Evolutionary conservation across 108 stramenopile species (phyloP).

Genomic region (Asterionellopsis glacialis): DNA sequence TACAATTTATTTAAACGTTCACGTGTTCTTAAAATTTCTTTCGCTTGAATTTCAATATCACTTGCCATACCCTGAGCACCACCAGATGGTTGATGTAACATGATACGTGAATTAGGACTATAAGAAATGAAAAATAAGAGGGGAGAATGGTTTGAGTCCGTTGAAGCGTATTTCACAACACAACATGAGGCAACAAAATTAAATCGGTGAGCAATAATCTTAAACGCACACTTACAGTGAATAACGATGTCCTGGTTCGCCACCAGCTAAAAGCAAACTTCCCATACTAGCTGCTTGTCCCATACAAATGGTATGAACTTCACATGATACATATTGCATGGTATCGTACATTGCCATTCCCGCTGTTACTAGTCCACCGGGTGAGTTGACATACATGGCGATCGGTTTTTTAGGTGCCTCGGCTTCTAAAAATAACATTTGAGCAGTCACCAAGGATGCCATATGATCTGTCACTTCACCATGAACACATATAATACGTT

Average conservation of each 20-base stretch:
- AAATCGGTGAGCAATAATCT: too few relatives aligned
- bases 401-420: conserved; percentile 83
- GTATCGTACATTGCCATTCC: conserved; percentile 96
- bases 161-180: not conserved
- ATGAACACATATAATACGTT: conserved; percentile 93
- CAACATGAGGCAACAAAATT: not conserved
- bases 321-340: conserved; percentile 93
- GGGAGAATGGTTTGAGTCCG: not conserved
- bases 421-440: conserved; percentile 91
- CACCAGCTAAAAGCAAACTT: conserved; percentile 84
- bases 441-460: conserved; percentile 89
- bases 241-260: conserved; percentile 64
- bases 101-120: conserved; percentile 87
- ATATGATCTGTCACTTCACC: conserved; percentile 91
- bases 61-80: conserved; percentile 94
- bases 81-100: conserved; percentile 94
- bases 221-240: conserved; percentile 35
- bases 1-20: conserved; percentile 80
- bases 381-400: conserved; percentile 94
- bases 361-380: conserved; percentile 90
- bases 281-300: conserved; percentile 98
- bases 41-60: conserved; percentile 92
- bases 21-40: conserved; percentile 75
- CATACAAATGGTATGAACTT: conserved; percentile 93
- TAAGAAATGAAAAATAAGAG: conserved; percentile 3